Base-by-base conservation (phyloP, 164 flowering plant genomes). In the Brasenia schreberi region DNA sequence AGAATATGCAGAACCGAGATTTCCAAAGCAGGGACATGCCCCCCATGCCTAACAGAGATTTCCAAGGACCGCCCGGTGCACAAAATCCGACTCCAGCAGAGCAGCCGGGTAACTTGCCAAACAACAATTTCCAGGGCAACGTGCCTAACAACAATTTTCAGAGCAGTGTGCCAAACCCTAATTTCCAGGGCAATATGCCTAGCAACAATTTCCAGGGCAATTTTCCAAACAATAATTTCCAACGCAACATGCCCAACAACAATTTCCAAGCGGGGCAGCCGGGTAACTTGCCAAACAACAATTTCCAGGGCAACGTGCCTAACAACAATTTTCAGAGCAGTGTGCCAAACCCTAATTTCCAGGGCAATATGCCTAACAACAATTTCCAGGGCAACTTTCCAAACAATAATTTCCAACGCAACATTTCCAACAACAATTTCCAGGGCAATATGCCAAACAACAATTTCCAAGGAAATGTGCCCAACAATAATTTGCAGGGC, bases 1-100 rank as follows among this genome's bases (percentile, higher is more conserved):
- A 76, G 59, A 73, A 73, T 52, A 77, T 68, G 74, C 70, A 62
- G 70, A 76, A 65, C 53, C 68, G 68, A n/a, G 72, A 70, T 43
- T 60, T 70, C 61, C 71, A 69, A 43, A 68, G 56, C 70, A 65
- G 71, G 42, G 74, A 70, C 49, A 65, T 65, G 65, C 70, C 66
- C 39, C 56, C 56, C 56, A 64, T 68, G 70, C 74, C 70, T 3
- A 64, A 58, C 9, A 39, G 56, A 3, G 59, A 59, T 59, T 7
- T 14, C 44, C 67, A 66, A 9, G 43, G 43, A 16, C 60, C 64
- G 23, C 60, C 64, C 39, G 45, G 52, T 43, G 42, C 62, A 27
- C 68, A 18, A 4, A 69, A 65, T 43, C 45, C 62, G 7, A 12
- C 5, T 53, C 61, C 61, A 11, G 49, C 23, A 33, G 53, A 23